phyloP scores from a whole-genome alignment of 441 rosid species.

The Jatropha podagrica region DNA sequence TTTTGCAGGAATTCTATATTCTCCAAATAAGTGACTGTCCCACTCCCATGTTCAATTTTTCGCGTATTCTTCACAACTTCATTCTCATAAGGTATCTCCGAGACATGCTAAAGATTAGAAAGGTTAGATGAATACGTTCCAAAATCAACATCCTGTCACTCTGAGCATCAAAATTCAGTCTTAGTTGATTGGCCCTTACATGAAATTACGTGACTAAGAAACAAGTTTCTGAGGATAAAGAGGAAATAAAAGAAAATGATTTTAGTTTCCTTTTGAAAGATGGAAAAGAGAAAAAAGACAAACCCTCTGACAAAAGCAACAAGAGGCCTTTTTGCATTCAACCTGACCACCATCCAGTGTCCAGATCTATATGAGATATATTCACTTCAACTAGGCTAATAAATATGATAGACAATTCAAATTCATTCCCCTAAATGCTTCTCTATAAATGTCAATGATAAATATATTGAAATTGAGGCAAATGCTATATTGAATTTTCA shows the following conservation, averaged over 20 bases:
- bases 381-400: not conserved
- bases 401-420: not conserved
- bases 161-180: not conserved
- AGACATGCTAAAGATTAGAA: constrained; percentile 44
- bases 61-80: constrained; percentile 45
- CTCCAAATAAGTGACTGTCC: constrained; percentile 54
- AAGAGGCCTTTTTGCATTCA: not conserved
- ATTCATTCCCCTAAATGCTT: not conserved
- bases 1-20: constrained; percentile 52
- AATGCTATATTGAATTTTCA: not conserved
- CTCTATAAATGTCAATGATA: not conserved
- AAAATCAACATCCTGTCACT: not conserved
- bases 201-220: not conserved
- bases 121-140: constrained; percentile 14
- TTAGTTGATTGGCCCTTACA: not conserved
- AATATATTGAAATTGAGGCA: not conserved
- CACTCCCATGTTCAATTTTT: constrained; percentile 50
- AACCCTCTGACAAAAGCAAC: not conserved
- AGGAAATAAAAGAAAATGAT: not conserved
- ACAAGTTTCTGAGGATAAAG: not conserved
- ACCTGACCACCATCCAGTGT: not conserved
- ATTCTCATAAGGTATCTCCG: constrained; percentile 67
- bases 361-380: not conserved
- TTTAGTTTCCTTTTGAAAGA: not conserved
- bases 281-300: not conserved